These are phyloP conservation scores for Ceratocystis albifundus DNA, from an alignment of 2,329 filamentous ascomycete genomes.

Conservation along the genomic window DNA sequence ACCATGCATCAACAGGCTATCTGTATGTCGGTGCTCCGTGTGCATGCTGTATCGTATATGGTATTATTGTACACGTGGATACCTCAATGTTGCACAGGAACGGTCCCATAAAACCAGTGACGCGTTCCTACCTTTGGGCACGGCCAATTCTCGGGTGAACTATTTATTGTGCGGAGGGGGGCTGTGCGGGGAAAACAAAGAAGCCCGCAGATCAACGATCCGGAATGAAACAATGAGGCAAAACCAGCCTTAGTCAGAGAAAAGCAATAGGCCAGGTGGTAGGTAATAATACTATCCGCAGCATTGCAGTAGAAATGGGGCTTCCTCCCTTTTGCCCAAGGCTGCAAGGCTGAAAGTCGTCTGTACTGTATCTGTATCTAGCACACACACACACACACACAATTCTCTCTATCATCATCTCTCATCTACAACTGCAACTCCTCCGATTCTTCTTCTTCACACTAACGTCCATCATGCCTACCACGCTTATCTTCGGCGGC, in stretches of 20 bases:
- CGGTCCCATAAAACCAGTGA: not conserved
- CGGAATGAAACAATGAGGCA: not conserved
- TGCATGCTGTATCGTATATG: too few relatives aligned
- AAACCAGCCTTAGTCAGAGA: not conserved
- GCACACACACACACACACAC: not conserved
- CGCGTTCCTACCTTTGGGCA: not conserved
- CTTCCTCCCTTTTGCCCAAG: not conserved
- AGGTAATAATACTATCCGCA: too few relatives aligned
- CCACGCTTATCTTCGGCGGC: constrained; percentile 27
- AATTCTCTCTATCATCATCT: not conserved
- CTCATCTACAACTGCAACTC: too few relatives aligned
- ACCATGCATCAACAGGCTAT: too few relatives aligned
- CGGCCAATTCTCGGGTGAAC: constrained; percentile 2
- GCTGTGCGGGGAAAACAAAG: not conserved
- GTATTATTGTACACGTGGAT: too few relatives aligned
- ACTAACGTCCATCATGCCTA: constrained; percentile 24
- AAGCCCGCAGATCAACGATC: not conserved
- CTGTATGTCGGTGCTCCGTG: too few relatives aligned
- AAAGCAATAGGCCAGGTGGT: too few relatives aligned
- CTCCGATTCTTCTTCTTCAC: not conserved
- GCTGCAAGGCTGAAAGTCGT: too few relatives aligned
- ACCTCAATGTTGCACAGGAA: not conserved
- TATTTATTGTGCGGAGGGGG: constrained; percentile 9
- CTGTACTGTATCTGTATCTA: not conserved
- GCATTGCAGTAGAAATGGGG: not conserved